phyloP scores from a whole-genome alignment of 78 protist genomes.

The Chrysochromulina tobinii region DNA sequence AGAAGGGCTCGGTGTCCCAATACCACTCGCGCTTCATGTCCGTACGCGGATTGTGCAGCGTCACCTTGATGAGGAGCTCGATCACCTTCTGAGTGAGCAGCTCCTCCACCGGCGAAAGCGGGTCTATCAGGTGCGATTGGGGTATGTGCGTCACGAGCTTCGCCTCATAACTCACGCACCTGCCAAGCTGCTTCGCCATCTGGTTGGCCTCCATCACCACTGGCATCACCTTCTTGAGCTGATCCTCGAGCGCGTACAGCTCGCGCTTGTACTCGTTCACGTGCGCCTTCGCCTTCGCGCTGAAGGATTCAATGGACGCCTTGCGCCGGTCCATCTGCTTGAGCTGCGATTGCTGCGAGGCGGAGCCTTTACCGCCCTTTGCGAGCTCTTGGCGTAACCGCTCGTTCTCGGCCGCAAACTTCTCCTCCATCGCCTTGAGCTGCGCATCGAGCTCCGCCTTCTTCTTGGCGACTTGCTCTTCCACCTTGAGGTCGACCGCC shows the following conservation, averaged over 20 bases:
- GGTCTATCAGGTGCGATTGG: not conserved
- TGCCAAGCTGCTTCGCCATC: not conserved
- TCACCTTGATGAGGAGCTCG: not conserved
- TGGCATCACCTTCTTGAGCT: not conserved
- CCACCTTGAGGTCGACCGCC: not conserved
- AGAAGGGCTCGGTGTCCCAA: not conserved
- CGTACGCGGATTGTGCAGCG: not conserved
- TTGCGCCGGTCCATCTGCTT: not conserved
- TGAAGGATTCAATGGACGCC: not conserved
- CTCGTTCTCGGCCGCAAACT: not conserved
- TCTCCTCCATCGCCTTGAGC: not conserved
- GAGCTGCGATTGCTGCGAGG: no score
- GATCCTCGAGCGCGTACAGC: not conserved
- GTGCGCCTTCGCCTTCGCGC: not conserved
- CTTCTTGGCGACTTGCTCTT: not conserved
- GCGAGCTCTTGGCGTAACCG: not conserved
- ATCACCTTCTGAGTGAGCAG: not conserved
- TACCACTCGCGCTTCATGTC: not conserved
- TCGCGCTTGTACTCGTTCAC: not conserved
- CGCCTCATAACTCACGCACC: not conserved
- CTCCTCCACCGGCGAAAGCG: not conserved
- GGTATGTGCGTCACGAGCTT: not conserved
- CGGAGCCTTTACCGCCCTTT: no score
- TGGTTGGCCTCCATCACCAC: conserved; percentile 17
- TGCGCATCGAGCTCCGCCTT: not conserved